A percentile compares a stretch with the other conserved stretches of the same genome.
Conservation (phyloP, 495 filamentous ascomycete genomes). For the Bombardia bombarda region DNA sequence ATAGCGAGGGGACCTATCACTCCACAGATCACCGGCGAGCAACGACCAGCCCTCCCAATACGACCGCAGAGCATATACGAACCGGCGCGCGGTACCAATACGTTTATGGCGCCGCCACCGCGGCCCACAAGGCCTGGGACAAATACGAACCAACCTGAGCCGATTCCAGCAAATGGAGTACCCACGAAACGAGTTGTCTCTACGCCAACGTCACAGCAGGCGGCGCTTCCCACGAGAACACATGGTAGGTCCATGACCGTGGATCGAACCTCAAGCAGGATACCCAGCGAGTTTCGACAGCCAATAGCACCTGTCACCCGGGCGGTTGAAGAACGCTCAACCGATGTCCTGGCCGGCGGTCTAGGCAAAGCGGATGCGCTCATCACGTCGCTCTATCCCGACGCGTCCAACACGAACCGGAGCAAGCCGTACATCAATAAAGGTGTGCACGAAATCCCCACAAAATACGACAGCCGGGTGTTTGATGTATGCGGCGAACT, state of each 20-base stretch:
- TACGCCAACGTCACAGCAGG: constrained; percentile 39
- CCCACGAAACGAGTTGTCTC: constrained; percentile 45
- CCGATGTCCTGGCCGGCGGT: constrained; percentile 16
- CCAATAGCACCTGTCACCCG: constrained; percentile 16
- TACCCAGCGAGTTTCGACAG: constrained; percentile 26
- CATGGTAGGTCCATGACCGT: constrained; percentile 46
- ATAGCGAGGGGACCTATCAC: constrained; percentile 17
- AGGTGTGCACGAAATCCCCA: constrained; percentile 66
- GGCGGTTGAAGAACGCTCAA: constrained; percentile 13
- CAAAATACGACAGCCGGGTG: constrained; percentile 74
- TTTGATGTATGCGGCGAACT: constrained; percentile 83
- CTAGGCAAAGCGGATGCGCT: constrained; percentile 13
- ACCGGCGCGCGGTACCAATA: constrained; percentile 10
- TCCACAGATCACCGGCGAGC: constrained; percentile 33
- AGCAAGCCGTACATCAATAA: constrained; percentile 67
- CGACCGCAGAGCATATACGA: constrained; percentile 37
- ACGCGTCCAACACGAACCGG: constrained; percentile 76
- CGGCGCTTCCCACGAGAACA: constrained; percentile 27
- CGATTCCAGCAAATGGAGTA: constrained; percentile 1
- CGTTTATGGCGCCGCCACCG: constrained; percentile 30
- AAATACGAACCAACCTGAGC: constrained; percentile 28
- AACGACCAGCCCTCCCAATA: constrained; percentile 54
- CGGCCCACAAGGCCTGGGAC: constrained; percentile 36
- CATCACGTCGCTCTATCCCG: constrained; percentile 53
- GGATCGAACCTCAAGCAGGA: constrained; percentile 29